Conservation (phyloP, 2,329 filamentous ascomycete species). For the Pseudogymnoascus sp. region DNA sequence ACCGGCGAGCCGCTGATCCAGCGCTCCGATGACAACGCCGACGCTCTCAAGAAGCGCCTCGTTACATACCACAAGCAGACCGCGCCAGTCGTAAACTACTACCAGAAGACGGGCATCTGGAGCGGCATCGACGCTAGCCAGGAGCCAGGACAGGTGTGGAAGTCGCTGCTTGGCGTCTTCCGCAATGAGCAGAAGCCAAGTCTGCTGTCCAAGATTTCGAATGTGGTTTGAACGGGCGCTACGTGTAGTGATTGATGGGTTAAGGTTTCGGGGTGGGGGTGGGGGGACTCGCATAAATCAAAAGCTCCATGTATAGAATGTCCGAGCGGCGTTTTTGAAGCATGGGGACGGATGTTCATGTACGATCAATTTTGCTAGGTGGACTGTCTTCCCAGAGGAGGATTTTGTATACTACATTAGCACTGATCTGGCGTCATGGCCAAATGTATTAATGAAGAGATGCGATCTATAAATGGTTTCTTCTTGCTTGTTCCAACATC, state of each 20-base stretch:
- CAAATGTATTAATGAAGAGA: conserved; percentile 9
- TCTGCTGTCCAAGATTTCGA: conserved; percentile 30
- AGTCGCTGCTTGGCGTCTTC: conserved; percentile 80
- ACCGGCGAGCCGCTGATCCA: conserved; percentile 96
- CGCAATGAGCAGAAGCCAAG: conserved; percentile 48
- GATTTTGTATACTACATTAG: conserved; percentile 10
- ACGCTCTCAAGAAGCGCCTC: conserved; percentile 90
- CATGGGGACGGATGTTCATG: conserved; percentile 9
- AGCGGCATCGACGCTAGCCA: conserved; percentile 90
- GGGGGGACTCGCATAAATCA: conserved; percentile 25
- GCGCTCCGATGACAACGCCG: conserved; percentile 94
- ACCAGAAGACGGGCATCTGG: conserved; percentile 97
- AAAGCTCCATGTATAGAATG: conserved; percentile 7
- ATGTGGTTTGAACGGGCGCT: conserved; percentile 12
- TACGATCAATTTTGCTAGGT: conserved; percentile 2
- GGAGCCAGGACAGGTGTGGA: conserved; percentile 93
- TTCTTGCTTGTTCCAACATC: neutral
- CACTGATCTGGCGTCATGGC: conserved; percentile 10
- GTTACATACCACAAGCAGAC: conserved; percentile 93
- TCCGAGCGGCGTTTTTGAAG: conserved; percentile 6
- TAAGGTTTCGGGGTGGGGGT: conserved; percentile 8
- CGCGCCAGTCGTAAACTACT: conserved; percentile 85
- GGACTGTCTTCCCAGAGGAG: neutral
- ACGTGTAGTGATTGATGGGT: conserved; percentile 16
- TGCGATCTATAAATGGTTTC: neutral